Conservation (phyloP, 805 yeast species). For the Candida ipomoeae region DNA sequence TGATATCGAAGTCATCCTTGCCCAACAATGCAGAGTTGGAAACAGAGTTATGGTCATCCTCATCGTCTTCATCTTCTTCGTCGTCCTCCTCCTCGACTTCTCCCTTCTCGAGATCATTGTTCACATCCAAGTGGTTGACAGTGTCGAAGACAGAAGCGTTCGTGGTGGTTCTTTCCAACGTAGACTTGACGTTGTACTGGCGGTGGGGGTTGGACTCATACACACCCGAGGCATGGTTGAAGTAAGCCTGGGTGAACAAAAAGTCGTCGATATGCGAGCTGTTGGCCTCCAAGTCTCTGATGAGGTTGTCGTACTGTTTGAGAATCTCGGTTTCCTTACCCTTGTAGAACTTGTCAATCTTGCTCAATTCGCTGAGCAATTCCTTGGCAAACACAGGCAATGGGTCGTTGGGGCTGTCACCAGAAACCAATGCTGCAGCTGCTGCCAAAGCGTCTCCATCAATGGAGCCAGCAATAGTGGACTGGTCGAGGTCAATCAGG, state of each 20-base stretch:
- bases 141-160: constrained; percentile 27
- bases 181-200: constrained; percentile 17
- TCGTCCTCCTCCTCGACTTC: constrained; percentile 30
- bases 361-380: constrained; percentile 45
- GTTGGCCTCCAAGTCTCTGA: constrained; percentile 42
- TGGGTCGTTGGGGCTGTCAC: constrained; percentile 20
- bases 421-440: constrained; percentile 9
- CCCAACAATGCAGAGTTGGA: constrained; percentile 27
- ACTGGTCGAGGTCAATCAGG: constrained; percentile 18
- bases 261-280: constrained; percentile 25
- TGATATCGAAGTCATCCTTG: constrained; percentile 19
- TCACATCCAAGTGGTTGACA: constrained; percentile 21
- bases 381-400: constrained; percentile 44
- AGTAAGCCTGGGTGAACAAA: constrained; percentile 24
- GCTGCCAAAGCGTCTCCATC: constrained; percentile 13
- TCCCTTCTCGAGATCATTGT: constrained; percentile 28
- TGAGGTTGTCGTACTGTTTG: constrained; percentile 41
- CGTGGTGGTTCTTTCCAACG: constrained; percentile 21
- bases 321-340: constrained; percentile 45
- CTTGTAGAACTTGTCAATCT: constrained; percentile 51
- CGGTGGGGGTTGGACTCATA: constrained; percentile 19
- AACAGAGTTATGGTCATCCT: constrained; percentile 17
- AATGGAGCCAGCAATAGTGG: constrained; percentile 16
- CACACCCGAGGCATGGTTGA: constrained; percentile 3
- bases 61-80: constrained; percentile 26